Evolutionary conservation across 2,329 filamentous ascomycete species (phyloP).

Genomic region (Colletotrichum siamense): DNA sequence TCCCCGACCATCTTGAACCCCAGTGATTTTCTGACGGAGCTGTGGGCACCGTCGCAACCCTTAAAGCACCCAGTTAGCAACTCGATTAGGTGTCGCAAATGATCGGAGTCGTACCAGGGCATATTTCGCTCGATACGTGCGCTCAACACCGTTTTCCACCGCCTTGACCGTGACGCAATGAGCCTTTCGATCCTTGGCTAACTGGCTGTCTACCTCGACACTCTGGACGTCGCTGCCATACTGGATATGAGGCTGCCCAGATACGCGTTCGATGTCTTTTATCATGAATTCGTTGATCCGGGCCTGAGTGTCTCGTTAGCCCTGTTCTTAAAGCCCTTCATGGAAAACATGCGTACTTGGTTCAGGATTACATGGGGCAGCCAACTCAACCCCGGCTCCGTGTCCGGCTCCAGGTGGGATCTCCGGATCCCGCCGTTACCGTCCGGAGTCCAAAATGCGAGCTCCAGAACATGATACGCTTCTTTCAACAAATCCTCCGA

Average conservation of each 20-base stretch:
- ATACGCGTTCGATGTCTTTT: conserved; percentile 49
- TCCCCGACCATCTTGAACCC: conserved; percentile 66
- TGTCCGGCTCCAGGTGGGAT: conserved; percentile 57
- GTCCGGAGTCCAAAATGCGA: conserved; percentile 59
- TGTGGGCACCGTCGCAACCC: conserved; percentile 56
- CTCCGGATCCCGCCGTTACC: conserved; percentile 44
- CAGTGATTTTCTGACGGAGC: conserved; percentile 53
- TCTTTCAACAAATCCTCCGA: conserved; percentile 59
- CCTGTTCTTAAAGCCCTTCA: accelerated
- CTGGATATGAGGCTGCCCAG: conserved; percentile 48
- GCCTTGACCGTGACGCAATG: conserved; percentile 45
- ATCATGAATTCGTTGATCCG: conserved; percentile 57
- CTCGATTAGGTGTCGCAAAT: accelerated
- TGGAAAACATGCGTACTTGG: conserved; percentile 33
- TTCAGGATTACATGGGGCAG: conserved; percentile 63
- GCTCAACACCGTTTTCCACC: conserved; percentile 42
- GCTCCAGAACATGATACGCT: conserved; percentile 62
- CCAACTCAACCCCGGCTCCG: conserved; percentile 55
- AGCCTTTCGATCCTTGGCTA: conserved; percentile 37
- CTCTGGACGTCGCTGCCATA: conserved; percentile 59
- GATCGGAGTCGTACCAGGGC: not conserved
- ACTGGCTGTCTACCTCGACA: conserved; percentile 51
- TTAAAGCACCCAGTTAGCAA: not conserved
- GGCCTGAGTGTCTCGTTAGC: conserved; percentile 29
- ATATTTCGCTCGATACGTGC: conserved; percentile 4